phyloP scores from a whole-genome alignment of 177 flowering plant genomes.

The Vitis hybrid region DNA sequence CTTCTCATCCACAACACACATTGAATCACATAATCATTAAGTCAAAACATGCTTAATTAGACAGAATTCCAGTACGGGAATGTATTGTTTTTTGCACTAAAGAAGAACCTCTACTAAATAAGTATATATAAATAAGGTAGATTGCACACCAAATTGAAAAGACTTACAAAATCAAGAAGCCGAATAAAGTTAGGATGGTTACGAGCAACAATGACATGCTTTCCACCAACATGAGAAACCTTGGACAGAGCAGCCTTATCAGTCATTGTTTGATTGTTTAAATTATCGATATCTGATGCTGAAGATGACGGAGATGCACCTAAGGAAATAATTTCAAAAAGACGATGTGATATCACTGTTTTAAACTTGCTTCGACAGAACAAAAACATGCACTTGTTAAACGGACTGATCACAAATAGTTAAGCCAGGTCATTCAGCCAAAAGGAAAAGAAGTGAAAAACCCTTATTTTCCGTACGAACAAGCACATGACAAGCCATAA shows the following conservation, averaged over 20 bases:
- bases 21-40: not conserved
- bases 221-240: slow-evolving; percentile 31
- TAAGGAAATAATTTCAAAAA: slow-evolving; percentile 15
- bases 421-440: too few relatives aligned
- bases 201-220: slow-evolving; percentile 32
- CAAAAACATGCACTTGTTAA: too few relatives aligned
- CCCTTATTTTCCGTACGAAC: too few relatives aligned
- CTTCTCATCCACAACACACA: not conserved
- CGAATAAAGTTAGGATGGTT: slow-evolving; percentile 35
- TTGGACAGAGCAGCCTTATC: slow-evolving; percentile 45
- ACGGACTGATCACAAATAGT: too few relatives aligned
- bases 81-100: too few relatives aligned
- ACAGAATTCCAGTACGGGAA: not conserved
- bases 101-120: not conserved
- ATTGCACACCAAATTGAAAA: not conserved
- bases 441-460: too few relatives aligned
- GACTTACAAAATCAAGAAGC: slow-evolving; percentile 57
- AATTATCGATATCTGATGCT: slow-evolving; percentile 83
- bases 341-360: too few relatives aligned
- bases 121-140: not conserved
- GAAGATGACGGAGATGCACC: slow-evolving; percentile 98
- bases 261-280: slow-evolving; percentile 41
- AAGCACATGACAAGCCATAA: too few relatives aligned
- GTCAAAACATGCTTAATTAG: not conserved
- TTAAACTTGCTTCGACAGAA: too few relatives aligned